Evolutionary conservation across 441 rosid genomes (phyloP), one percentile per base, ranked within the genome.

Genomic region (Adansonia rubrostipa): DNA sequence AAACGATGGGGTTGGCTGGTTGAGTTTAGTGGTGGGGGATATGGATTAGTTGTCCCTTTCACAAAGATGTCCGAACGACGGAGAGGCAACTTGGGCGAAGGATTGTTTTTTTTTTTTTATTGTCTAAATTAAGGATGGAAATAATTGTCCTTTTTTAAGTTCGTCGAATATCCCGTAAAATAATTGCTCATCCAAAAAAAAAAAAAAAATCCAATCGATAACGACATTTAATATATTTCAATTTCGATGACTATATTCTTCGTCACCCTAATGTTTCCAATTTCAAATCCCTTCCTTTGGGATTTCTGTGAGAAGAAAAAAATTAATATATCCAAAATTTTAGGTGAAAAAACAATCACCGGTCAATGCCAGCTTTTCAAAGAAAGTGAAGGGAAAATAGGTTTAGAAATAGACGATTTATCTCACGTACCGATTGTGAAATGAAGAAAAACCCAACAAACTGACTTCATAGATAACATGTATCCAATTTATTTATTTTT

Each of bases 61-160:
- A 22, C 1, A 9, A 17, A 20, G 66, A 76, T 81, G 82, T 60
- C 77, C 50, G 51, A 48, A 66, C 66, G n/a, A 60, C 3, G 80
- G 84, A 36, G 3, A 19, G 53, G 72, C 17, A 14, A 45, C 15
- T 4, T 10, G 19, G 80, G 83, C 84, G 71, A 9, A 53, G 61
- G 42, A 84, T 75, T 78, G 82, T 63, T 84, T 74, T 79, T 79
- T 74, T 79, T 79, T 24, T 24, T 28, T 2, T 9, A 44, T 4
- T 53, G 78, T 62, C 68, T 47, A 53, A 42, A 4, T 48, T 36
- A 36, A 28, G n/a, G 28, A 64, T 17, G 56, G 7, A 0, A 54
- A 65, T 28, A 70, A 36, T 60, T 6, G 22, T 62, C 10, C 54
- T 13, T 44, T 5, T 10, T 5, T 28, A 68, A 40, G 7, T 19